A percentile compares a stretch with the other conserved stretches of the same genome.
Conservation (phyloP, 2,329 filamentous ascomycete species). For the Scedosporium boydii region DNA sequence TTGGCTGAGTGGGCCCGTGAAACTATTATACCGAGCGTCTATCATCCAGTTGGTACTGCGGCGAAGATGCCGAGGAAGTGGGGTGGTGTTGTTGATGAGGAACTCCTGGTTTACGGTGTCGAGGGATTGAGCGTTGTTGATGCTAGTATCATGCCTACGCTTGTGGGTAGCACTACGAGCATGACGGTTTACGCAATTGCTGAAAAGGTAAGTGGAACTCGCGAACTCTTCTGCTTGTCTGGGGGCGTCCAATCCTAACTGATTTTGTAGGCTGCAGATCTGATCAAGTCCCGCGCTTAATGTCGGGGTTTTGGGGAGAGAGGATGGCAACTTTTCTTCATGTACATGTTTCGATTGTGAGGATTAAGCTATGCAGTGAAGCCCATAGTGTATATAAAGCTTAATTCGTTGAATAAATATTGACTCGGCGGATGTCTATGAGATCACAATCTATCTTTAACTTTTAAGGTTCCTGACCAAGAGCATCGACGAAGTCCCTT, state of each 20-base stretch:
- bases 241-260: not conserved
- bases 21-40: constrained; percentile 6
- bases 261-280: not conserved
- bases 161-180: constrained; percentile 25
- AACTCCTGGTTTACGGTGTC: constrained; percentile 20
- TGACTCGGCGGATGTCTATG: too few relatives aligned
- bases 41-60: constrained; percentile 17
- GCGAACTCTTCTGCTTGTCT: not conserved
- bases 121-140: constrained; percentile 35
- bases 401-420: too few relatives aligned
- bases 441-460: too few relatives aligned
- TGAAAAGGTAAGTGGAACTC: constrained; percentile 22
- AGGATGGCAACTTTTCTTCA: not conserved
- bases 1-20: constrained; percentile 14
- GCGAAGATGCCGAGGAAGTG: constrained; percentile 19
- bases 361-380: too few relatives aligned
- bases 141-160: constrained; percentile 33
- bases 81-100: constrained; percentile 19
- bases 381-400: too few relatives aligned
- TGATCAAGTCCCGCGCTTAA: not conserved
- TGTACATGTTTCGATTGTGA: not conserved
- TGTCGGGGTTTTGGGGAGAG: not conserved
- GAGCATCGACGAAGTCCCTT: too few relatives aligned
- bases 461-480: too few relatives aligned
- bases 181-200: constrained; percentile 18